These are phyloP conservation scores for Ceratobasidium sp. DNA, from an alignment of 1,284 basidiomycete genomes.

Conservation along the genomic window DNA sequence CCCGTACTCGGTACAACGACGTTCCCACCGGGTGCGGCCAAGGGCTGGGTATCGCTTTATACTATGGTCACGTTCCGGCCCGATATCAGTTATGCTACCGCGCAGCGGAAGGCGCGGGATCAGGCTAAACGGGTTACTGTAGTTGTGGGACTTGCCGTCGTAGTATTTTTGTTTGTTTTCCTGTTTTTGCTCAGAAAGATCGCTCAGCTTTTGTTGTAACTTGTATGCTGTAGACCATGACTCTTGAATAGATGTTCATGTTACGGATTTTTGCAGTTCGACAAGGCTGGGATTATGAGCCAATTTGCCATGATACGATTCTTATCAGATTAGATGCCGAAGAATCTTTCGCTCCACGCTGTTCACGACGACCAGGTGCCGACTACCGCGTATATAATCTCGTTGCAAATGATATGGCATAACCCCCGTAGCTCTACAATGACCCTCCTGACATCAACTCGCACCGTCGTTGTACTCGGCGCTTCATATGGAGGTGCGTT, in stretches of 20 bases:
- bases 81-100: conserved; percentile 88
- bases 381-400: conserved; percentile 24
- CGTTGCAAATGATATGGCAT: too few species aligned
- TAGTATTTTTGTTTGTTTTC: conserved; percentile 9
- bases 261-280: not conserved
- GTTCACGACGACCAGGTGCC: conserved; percentile 2
- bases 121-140: conserved; percentile 59
- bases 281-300: not conserved
- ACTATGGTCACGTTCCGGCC: conserved; percentile 98
- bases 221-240: conserved; percentile 15
- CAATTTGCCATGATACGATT: conserved; percentile 12
- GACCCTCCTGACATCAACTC: conserved; percentile 4
- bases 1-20: conserved; percentile 47
- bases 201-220: conserved; percentile 6
- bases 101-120: conserved; percentile 67
- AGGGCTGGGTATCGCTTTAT: conserved; percentile 92
- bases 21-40: conserved; percentile 60
- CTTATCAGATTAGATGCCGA: conserved; percentile 35
- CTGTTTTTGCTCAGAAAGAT: not conserved
- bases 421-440: not conserved
- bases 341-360: conserved; percentile 36
- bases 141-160: not conserved
- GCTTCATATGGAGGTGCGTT: conserved; percentile 30
- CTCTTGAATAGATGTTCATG: conserved; percentile 15
- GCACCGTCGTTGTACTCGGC: conserved; percentile 36